Evolutionary conservation across 805 yeast genomes (phyloP).

Genomic region (Candida sithepensis): DNA sequence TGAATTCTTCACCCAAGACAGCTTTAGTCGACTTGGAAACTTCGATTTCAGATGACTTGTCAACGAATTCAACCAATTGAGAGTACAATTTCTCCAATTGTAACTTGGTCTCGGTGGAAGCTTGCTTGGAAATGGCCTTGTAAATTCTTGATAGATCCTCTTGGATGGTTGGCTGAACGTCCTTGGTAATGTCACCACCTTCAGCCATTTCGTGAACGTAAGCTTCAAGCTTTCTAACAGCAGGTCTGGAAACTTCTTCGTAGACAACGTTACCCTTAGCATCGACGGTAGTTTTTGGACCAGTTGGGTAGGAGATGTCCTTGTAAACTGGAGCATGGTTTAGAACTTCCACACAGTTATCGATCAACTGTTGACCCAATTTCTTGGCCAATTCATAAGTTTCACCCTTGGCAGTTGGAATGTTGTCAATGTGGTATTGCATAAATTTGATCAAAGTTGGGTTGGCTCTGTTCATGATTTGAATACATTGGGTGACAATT

Average conservation of each 20-base stretch:
- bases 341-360: constrained; percentile 86
- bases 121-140: constrained; percentile 75
- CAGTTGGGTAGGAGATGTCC: constrained; percentile 91
- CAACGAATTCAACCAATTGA: constrained; percentile 66
- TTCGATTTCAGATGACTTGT: constrained; percentile 66
- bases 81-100: constrained; percentile 72
- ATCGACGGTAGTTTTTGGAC: constrained; percentile 88
- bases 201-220: constrained; percentile 95
- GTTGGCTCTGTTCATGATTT: constrained; percentile 95
- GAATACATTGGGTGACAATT: constrained; percentile 92
- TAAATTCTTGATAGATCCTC: constrained; percentile 83
- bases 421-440: constrained; percentile 88
- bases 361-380: constrained; percentile 90
- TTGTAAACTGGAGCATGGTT: constrained; percentile 86
- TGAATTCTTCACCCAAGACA: constrained; percentile 41
- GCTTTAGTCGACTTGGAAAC: constrained; percentile 58
- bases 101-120: constrained; percentile 61
- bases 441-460: constrained; percentile 91
- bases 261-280: constrained; percentile 83
- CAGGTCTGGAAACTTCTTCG: constrained; percentile 81
- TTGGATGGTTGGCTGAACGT: constrained; percentile 69
- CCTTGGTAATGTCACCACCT: constrained; percentile 81
- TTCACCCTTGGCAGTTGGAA: constrained; percentile 83
- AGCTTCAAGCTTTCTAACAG: constrained; percentile 91
- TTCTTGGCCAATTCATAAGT: constrained; percentile 87